These are phyloP conservation scores for Rutstroemia sp. DNA, from an alignment of 2,329 filamentous ascomycete species.

Conservation along the genomic window DNA sequence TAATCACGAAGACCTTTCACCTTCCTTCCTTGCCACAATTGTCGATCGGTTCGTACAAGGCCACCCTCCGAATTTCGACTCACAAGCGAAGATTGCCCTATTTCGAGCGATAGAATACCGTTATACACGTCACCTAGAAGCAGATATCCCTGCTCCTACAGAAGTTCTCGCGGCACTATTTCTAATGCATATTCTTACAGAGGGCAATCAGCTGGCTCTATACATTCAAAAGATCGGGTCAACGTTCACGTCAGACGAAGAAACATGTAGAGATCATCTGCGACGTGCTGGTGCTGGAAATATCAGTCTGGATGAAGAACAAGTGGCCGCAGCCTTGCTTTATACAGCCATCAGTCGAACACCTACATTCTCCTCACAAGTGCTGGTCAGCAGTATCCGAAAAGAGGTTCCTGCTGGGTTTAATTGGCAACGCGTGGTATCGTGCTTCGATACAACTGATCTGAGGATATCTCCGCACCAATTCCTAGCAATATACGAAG, in stretches of 20 bases:
- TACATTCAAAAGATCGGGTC: constrained; percentile 69
- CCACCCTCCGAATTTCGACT: constrained; percentile 78
- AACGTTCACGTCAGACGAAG: constrained; percentile 67
- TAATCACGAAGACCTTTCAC: constrained; percentile 56
- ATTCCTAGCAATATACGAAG: constrained; percentile 74
- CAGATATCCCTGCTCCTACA: constrained; percentile 58
- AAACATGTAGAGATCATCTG: constrained; percentile 51
- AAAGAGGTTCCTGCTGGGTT: constrained; percentile 56
- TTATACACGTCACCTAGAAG: constrained; percentile 43
- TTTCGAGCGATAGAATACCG: constrained; percentile 54
- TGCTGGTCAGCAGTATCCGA: constrained; percentile 55
- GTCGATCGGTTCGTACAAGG: constrained; percentile 83
- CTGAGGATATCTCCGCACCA: constrained; percentile 71
- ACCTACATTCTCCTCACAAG: constrained; percentile 42
- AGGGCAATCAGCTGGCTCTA: constrained; percentile 51
- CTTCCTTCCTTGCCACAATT: constrained; percentile 68
- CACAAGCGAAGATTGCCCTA: constrained; percentile 64
- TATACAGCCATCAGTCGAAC: constrained; percentile 54
- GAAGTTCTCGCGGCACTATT: constrained; percentile 65
- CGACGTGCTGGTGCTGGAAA: constrained; percentile 37
- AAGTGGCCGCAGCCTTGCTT: constrained; percentile 73
- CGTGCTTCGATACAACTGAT: constrained; percentile 72
- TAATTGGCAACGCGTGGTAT: constrained; percentile 64
- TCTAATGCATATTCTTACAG: constrained; percentile 57
- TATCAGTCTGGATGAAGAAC: constrained; percentile 67